A percentile compares a stretch with the other conserved stretches of the same genome.
phyloP scores from a whole-genome alignment of 768 basidiomycete species.

The Suillus tomentosus region DNA sequence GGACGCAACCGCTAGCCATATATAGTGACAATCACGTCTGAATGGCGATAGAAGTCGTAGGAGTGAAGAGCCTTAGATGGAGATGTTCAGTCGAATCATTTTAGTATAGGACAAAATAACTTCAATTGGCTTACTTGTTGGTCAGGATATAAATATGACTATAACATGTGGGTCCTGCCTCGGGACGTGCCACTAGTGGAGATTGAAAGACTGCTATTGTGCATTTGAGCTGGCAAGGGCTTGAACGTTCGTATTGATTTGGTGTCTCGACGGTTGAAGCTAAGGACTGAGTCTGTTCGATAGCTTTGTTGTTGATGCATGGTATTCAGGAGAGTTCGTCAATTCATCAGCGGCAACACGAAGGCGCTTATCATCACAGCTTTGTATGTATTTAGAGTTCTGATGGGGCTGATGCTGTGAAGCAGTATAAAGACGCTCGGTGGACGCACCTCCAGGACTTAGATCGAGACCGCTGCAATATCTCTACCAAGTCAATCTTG shows the following conservation, averaged over 20 bases:
- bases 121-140: neutral
- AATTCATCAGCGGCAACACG: neutral
- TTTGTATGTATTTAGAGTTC: neutral
- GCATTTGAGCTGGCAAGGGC: neutral
- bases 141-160: neutral
- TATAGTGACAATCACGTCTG: slow-evolving; percentile 21
- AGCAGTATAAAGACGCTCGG: neutral
- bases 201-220: neutral
- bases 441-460: neutral
- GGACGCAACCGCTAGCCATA: neutral
- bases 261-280: neutral
- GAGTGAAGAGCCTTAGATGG: too few relatives aligned
- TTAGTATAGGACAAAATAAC: too few relatives aligned
- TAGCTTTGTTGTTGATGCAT: neutral
- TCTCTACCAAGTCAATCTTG: neutral
- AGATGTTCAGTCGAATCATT: too few relatives aligned
- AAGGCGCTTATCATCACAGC: neutral
- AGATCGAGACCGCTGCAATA: neutral
- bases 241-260: neutral
- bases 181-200: neutral
- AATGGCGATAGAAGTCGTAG: neutral
- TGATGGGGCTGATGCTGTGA: neutral
- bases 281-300: neutral
- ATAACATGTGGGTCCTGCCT: neutral
- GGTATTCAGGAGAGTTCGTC: neutral